These are phyloP conservation scores for Paecilomyces fulvus DNA, from an alignment of 2,329 filamentous ascomycete genomes.

Conservation along the genomic window DNA sequence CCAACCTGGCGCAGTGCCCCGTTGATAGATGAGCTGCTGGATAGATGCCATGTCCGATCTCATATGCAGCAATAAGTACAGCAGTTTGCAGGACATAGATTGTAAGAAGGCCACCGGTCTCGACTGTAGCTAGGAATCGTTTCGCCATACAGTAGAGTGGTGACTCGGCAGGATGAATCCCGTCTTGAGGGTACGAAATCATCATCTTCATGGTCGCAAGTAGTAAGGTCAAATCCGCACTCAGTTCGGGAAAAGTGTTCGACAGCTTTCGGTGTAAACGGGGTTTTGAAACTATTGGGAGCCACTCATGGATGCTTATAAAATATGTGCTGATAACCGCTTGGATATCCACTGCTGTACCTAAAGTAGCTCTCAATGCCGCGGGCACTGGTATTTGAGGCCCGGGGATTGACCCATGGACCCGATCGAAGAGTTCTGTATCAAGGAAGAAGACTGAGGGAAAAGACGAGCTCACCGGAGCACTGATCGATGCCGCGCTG, in stretches of 20 bases:
- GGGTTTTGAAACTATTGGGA: not conserved
- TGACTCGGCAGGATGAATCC: constrained; percentile 5
- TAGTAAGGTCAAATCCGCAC: constrained; percentile 18
- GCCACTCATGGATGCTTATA: not conserved
- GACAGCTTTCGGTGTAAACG: not conserved
- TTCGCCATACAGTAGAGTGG: constrained; percentile 18
- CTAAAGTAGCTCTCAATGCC: not conserved
- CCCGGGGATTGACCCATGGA: not conserved
- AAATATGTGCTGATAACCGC: not conserved
- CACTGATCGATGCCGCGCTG: not conserved
- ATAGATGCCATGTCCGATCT: constrained; percentile 28
- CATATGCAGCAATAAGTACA: constrained; percentile 24
- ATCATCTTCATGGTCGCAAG: constrained; percentile 22
- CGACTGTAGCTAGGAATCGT: constrained; percentile 16
- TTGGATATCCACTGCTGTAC: not conserved
- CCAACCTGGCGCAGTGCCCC: constrained; percentile 13
- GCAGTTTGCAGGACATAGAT: constrained; percentile 20
- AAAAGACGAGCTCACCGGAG: not conserved
- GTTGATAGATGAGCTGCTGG: constrained; percentile 25
- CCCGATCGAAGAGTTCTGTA: not conserved
- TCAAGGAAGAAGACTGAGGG: not conserved
- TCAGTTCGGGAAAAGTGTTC: not conserved
- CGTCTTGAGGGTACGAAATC: constrained; percentile 5
- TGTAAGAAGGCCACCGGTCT: constrained; percentile 17
- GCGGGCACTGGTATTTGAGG: not conserved